Evolutionary conservation across 805 yeast species (phyloP), one percentile per base, ranked within the genome.

Genomic region (Saccharomycodes ludwigii): DNA sequence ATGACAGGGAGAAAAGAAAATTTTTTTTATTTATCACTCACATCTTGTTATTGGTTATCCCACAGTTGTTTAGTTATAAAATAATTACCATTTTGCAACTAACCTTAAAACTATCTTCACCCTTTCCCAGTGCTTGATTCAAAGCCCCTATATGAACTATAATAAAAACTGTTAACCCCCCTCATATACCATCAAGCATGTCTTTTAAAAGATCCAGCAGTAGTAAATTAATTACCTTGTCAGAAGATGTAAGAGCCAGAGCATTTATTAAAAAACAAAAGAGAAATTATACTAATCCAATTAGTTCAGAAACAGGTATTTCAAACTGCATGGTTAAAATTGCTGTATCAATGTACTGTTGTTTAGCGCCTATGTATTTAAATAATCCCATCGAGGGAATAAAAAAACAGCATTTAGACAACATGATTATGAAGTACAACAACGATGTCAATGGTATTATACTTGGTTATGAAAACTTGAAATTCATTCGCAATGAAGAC

Each of bases 351-450:
- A 52, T 91, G 52, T 84, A 86, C 50, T 74, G 85, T 5, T 84
- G 95, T 6, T 53, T 91, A 32, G 95, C 99, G 4, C 98, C 99
- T 32, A 63, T 73, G 33, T 81, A 76, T 56, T 49, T 75, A 23
- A 61, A 65, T 25, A 61, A 66, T 31, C 94, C 95, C 5, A 50
- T 77, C 11, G 72, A 71, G 37, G 99, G 97, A 25, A 67, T 91
- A 40, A 72, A 73, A 53, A 66, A 74, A 18, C 96, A 88, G 59
- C 97, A 91, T 58, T 59, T 91, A 40, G 95, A 91, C 48, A 85
- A 91, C 3, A 62, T 91, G 56, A 62, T 91, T 19, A 83, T 91
- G 94, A 73, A 80, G 25, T 83, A 78, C 52, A 78, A 70, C 42
- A 56, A 71, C 10, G 66, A 73, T 17, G 78, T 77, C 3, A 70